phyloP scores from a whole-genome alignment of 345 rosid species.

The Aurinia saxatilis region DNA sequence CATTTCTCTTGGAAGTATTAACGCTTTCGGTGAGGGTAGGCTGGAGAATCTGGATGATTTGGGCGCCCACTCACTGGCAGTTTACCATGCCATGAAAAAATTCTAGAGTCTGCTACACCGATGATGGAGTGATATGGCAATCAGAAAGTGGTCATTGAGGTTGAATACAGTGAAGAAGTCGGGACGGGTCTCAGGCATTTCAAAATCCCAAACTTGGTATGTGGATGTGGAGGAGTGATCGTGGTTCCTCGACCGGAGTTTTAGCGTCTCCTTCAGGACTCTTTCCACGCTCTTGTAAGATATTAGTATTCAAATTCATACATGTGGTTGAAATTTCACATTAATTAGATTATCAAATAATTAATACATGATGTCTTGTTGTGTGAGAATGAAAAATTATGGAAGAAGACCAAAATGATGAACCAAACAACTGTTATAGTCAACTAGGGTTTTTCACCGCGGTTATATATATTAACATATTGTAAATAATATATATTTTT shows the following conservation, averaged over 20 bases:
- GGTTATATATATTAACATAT: no score
- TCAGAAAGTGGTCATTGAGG: constrained; percentile 65
- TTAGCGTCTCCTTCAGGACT: constrained; percentile 65
- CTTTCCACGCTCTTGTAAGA: constrained; percentile 83
- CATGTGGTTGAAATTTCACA: no score
- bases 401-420: no score
- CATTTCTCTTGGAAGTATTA: constrained; percentile 49
- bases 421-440: no score
- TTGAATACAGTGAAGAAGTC: constrained; percentile 84
- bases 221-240: constrained; percentile 93
- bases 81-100: constrained; percentile 46
- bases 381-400: no score
- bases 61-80: constrained; percentile 39
- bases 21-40: constrained; percentile 61
- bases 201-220: constrained; percentile 67
- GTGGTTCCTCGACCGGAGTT: no score
- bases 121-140: constrained; percentile 68
- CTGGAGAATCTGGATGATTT: constrained; percentile 55
- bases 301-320: no score
- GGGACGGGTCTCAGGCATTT: constrained; percentile 98
- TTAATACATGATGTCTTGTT: no score
- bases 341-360: no score
- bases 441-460: no score
- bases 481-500: no score
- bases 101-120: constrained; percentile 71